phyloP scores from a whole-genome alignment of 2,329 filamentous ascomycete species.

The Waltergamsia citrina region DNA sequence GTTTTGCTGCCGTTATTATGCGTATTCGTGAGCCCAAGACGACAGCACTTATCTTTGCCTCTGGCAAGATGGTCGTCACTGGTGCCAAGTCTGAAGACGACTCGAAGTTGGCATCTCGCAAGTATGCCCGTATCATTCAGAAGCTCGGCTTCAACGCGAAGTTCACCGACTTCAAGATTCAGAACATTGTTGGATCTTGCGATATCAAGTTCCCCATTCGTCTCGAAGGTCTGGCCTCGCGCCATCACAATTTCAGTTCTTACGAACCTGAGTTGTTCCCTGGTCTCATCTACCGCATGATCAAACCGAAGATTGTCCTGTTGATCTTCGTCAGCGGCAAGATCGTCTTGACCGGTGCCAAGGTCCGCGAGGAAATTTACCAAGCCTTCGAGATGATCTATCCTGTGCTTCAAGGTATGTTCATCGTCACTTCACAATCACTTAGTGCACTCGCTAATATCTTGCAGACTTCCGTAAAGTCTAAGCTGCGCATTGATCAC shows the following conservation, averaged over 20 bases:
- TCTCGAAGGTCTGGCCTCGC: slow-evolving; percentile 86
- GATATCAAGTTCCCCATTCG: slow-evolving; percentile 99
- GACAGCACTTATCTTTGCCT: slow-evolving; percentile 94
- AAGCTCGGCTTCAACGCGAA: slow-evolving; percentile 99
- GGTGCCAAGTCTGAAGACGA: slow-evolving; percentile 98
- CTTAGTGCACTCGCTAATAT: slow-evolving; percentile 6
- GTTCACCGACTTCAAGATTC: slow-evolving; percentile 99
- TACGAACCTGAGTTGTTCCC: slow-evolving; percentile 98
- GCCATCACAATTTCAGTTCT: slow-evolving; percentile 98
- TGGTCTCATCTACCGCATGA: slow-evolving; percentile 99
- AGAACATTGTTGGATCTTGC: slow-evolving; percentile 97
- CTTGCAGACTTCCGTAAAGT: slow-evolving; percentile 47
- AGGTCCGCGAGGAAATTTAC: slow-evolving; percentile 97
- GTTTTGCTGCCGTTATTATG: slow-evolving; percentile 99
- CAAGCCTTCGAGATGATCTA: slow-evolving; percentile 97
- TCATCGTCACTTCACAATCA: slow-evolving; percentile 1
- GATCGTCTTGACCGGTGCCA: slow-evolving; percentile 95
- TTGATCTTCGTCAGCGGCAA: slow-evolving; percentile 97
- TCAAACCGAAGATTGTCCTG: slow-evolving; percentile 98
- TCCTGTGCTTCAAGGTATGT: slow-evolving; percentile 78
- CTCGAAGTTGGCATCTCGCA: slow-evolving; percentile 90
- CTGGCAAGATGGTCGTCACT: slow-evolving; percentile 98
- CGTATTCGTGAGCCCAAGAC: slow-evolving; percentile 99
- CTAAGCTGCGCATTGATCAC: slow-evolving; percentile 17
- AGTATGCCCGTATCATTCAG: slow-evolving; percentile 98